Base-by-base conservation (phyloP, 345 rosid species). In the Schrenkiella parvula region DNA sequence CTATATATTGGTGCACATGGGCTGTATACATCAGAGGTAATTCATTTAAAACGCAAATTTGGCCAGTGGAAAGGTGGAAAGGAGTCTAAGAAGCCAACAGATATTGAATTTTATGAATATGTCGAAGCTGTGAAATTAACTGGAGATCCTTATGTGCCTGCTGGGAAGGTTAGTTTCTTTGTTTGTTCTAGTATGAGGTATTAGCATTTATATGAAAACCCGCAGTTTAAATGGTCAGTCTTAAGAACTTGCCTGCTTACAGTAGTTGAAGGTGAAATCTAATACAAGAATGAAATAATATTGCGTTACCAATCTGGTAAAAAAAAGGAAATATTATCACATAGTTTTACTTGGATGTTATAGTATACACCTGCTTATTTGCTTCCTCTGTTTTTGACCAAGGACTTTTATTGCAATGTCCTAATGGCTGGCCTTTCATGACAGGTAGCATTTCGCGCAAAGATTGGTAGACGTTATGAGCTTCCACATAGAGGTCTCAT, bases 381-480 rank as follows among this genome's bases (percentile, higher is more conserved):
- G 15, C 35, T 51, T 38, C 47, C 26, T 51, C 10, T 37, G 1
- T 34, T 61, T 11, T 10, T 22, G 25, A 38, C 5, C 4, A 54
- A 8, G 18, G 28, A 41, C 11, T 68, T 35, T 51, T 25, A 35
- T 26, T 42, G 50, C 69, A 68, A 75, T 23, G 64, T 62, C 57
- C 54, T 42, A 41, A 47, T 54, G 65, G 42, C 25, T 29, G 42
- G 38, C 58, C 60, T 76, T 56, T 38, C 37, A 68, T 72, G 43
- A 29, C 74, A 93, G 98, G 96, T 93, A 48, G 92, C 97, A 52
- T 93, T 93, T 80, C 95, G 97, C 51, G 98, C 98, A 64, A 93
- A 85, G 86, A 80, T 93, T 82, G 98, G 97, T 34, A 88, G 86
- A 80, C 82, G 84, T 61, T 91, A 86, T 81, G 91, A 91, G 81